phyloP scores from a whole-genome alignment of 2,329 filamentous ascomycete genomes.

The Lasiodiplodia gonubiensis region DNA sequence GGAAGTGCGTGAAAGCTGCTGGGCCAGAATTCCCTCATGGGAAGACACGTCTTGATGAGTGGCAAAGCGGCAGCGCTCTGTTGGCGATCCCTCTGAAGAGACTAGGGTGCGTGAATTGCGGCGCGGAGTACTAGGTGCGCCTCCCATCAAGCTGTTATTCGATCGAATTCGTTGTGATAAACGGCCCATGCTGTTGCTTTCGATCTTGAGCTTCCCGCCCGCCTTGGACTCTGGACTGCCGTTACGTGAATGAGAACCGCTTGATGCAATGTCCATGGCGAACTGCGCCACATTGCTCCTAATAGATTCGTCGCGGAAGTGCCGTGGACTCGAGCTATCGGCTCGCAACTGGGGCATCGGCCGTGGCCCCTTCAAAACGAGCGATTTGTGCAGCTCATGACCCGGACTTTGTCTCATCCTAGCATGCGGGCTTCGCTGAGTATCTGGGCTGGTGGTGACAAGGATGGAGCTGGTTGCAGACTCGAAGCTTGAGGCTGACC shows the following conservation, averaged over 20 bases:
- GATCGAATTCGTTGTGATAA: conserved; percentile 29
- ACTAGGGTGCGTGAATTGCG: conserved; percentile 43
- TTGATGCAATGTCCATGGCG: conserved; percentile 1
- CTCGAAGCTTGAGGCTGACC: conserved; percentile 48
- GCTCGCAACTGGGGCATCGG: conserved; percentile 30
- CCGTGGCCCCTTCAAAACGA: conserved; percentile 41
- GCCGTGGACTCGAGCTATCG: conserved; percentile 29
- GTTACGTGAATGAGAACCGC: conserved; percentile 30
- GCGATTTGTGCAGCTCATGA: conserved; percentile 42
- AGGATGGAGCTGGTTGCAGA: conserved; percentile 51
- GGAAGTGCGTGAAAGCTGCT: conserved; percentile 49
- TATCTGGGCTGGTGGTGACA: conserved; percentile 44
- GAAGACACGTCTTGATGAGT: conserved; percentile 42
- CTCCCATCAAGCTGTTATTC: conserved; percentile 17
- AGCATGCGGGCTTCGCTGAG: conserved; percentile 35
- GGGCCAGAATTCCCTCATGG: conserved; percentile 41
- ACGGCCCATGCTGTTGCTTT: conserved; percentile 5
- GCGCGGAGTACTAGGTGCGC: conserved; percentile 40
- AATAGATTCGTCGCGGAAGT: conserved; percentile 33
- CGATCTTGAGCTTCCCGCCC: conserved; percentile 40
- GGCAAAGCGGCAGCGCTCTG: conserved; percentile 39
- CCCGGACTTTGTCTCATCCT: conserved; percentile 45
- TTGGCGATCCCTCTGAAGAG: conserved; percentile 49
- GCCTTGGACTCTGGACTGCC: conserved; percentile 9
- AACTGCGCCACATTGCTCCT: conserved; percentile 31